These are phyloP conservation scores for Cladochytrium replicatum DNA, from an alignment of 192 early-diverging fungal species.

Conservation along the genomic window DNA sequence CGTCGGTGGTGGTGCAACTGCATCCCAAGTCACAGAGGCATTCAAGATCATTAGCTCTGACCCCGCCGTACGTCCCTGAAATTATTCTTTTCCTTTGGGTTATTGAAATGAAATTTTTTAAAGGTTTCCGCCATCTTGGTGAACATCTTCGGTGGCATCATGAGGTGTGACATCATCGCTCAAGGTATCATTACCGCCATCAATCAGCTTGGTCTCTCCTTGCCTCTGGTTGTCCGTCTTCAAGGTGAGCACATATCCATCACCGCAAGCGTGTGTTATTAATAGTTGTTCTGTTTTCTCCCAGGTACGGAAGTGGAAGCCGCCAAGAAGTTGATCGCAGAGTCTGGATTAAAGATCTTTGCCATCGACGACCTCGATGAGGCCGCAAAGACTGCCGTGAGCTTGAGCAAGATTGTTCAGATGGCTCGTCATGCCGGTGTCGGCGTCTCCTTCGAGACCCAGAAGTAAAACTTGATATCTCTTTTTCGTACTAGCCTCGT, in stretches of 20 bases:
- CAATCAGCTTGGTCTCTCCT: constrained; percentile 76
- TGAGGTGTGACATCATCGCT: constrained; percentile 98
- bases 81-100: neutral
- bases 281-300: constrained; percentile 4
- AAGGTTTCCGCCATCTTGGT: constrained; percentile 87
- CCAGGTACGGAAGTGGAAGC: constrained; percentile 64
- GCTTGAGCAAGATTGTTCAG: constrained; percentile 70
- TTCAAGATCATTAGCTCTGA: constrained; percentile 99
- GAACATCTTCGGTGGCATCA: constrained; percentile 99
- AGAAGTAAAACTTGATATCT: too few relatives aligned
- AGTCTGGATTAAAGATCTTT: constrained; percentile 87
- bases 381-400: constrained; percentile 83
- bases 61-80: constrained; percentile 48
- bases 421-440: constrained; percentile 66
- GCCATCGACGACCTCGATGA: constrained; percentile 91
- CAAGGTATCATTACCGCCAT: constrained; percentile 96
- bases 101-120: constrained; percentile 8
- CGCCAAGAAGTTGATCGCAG: constrained; percentile 85
- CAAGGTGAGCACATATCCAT: constrained; percentile 81
- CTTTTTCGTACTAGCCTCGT: too few relatives aligned
- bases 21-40: constrained; percentile 93
- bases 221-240: constrained; percentile 94
- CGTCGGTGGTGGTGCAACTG: constrained; percentile 92
- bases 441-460: constrained; percentile 63
- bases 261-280: constrained; percentile 12